Evolutionary conservation across 2,329 filamentous ascomycete genomes (phyloP).

Genomic region (Trichoderma citrinoviride): DNA sequence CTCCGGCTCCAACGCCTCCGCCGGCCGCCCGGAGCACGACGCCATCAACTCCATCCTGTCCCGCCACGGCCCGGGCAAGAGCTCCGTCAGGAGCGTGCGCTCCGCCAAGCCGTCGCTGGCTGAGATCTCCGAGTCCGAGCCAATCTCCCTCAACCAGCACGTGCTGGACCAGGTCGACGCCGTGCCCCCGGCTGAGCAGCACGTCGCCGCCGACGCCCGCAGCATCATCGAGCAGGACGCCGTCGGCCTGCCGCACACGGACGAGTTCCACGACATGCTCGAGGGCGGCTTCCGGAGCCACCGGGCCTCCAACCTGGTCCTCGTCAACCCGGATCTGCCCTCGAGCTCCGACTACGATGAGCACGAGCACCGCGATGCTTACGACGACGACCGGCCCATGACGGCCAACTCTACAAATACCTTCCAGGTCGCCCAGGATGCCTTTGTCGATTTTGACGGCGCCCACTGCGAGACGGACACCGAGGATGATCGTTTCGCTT

Average conservation of each 20-base stretch:
- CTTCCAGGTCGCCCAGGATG: slow-evolving; percentile 61
- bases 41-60: slow-evolving; percentile 42
- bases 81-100: slow-evolving; percentile 50
- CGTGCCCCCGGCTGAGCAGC: slow-evolving; percentile 38
- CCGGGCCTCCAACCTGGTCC: slow-evolving; percentile 7
- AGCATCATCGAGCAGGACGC: slow-evolving; percentile 35
- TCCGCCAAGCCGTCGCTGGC: slow-evolving; percentile 53
- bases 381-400: slow-evolving; percentile 28
- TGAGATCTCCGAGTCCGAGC: slow-evolving; percentile 57
- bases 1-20: slow-evolving; percentile 54
- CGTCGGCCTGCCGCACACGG: slow-evolving; percentile 30
- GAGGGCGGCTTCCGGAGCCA: slow-evolving; percentile 26
- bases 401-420: slow-evolving; percentile 59
- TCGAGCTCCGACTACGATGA: background rate
- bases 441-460: slow-evolving; percentile 80
- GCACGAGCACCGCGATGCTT: slow-evolving; percentile 27
- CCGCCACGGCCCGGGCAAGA: slow-evolving; percentile 55
- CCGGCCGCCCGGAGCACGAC: slow-evolving; percentile 42
- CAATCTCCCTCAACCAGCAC: slow-evolving; percentile 48
- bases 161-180: slow-evolving; percentile 55
- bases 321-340: slow-evolving; percentile 19
- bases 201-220: slow-evolving; percentile 17
- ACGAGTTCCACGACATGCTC: slow-evolving; percentile 38
- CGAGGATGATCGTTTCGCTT: slow-evolving; percentile 25
- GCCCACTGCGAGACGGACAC: slow-evolving; percentile 65